A percentile compares a stretch with the other conserved stretches of the same genome.
These are phyloP conservation scores for Kregervanrija delftensis DNA, from an alignment of 805 yeast genomes.

Conservation along the genomic window DNA sequence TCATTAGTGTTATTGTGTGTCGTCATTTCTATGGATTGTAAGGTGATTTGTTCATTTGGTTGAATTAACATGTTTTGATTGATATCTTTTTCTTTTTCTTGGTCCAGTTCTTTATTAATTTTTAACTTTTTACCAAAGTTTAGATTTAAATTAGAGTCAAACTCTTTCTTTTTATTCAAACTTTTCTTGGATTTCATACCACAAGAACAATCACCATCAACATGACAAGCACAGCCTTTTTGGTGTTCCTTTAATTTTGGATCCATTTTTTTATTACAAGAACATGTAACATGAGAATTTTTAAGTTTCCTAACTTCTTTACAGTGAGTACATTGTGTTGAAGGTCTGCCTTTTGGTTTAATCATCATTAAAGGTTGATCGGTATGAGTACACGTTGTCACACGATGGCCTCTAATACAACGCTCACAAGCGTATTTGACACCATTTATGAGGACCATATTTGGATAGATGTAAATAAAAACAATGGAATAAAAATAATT, in stretches of 20 bases:
- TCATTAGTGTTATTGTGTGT: too few species aligned
- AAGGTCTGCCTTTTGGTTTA: constrained; percentile 94
- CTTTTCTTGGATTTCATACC: constrained; percentile 19
- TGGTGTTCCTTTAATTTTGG: constrained; percentile 19
- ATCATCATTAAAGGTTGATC: constrained; percentile 89
- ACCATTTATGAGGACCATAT: constrained; percentile 87
- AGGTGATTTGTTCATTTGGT: too few species aligned
- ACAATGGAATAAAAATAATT: neutral
- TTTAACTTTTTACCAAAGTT: too few species aligned
- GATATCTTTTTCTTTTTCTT: neutral
- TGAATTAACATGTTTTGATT: too few species aligned
- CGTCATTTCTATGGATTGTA: too few species aligned
- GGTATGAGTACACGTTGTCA: constrained; percentile 86
- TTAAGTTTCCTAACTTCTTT: constrained; percentile 64
- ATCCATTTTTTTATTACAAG: constrained; percentile 50
- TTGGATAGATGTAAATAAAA: neutral
- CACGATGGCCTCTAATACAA: constrained; percentile 95
- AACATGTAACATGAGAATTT: constrained; percentile 62
- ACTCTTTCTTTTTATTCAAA: constrained; percentile 10
- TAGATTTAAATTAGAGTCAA: too few species aligned
- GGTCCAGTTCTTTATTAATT: constrained; percentile 6
- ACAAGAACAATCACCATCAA: constrained; percentile 29
- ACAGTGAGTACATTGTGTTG: constrained; percentile 86
- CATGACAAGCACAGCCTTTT: constrained; percentile 25
- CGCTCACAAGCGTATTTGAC: constrained; percentile 93